Base-by-base conservation (phyloP, 306 rosid species). In the Vigna radiata region DNA sequence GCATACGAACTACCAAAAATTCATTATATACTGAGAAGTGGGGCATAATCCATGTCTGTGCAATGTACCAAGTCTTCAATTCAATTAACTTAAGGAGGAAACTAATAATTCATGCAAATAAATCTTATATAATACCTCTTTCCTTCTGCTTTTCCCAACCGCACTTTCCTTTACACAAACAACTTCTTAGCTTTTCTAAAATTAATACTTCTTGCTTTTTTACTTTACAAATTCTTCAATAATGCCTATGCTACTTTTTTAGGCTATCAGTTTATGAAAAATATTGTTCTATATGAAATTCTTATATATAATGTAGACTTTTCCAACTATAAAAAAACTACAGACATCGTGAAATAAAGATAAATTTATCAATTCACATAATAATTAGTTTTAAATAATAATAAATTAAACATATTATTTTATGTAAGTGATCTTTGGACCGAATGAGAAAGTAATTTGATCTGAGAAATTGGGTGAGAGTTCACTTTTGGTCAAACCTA, bases 1-100 rank as follows among this genome's bases (percentile, higher is more conserved):
- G 62, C 69, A 54, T 77, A 55, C 66, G 12, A 73, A 70, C 63
- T 67, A 83, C 83, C 77, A 78, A 66, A 46, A 18, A 48, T 72
- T 39, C 59, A 65, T 29, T 53, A 64, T 73, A 27, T 27, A 62
- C 15, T 23, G 3, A 68, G 21, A 36, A 39, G 73, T 72, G 74
- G 78, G 74, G 23, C 73, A 72, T 43, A 54, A 17, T 13, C 7
- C 27, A 79, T 39, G 66, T 36, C 27, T 25, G 56, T 77, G 46
- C 82, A 55, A 46, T 64, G 82, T 17, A 71, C 66, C 71, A 1
- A 46, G 50, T 46, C 43, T 59, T 64, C 5, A 14, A 15, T 41
- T n/a, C 47, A 54, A 55, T 19, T 46, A 46, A 44, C 56, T n/a
- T 29, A 17, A 25, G 47, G 62, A 52, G 46, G 47, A 67, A 33